Conservation (phyloP, 225 moss, liverwort and hornwort genomes). For the Takakia lepidozioides region DNA sequence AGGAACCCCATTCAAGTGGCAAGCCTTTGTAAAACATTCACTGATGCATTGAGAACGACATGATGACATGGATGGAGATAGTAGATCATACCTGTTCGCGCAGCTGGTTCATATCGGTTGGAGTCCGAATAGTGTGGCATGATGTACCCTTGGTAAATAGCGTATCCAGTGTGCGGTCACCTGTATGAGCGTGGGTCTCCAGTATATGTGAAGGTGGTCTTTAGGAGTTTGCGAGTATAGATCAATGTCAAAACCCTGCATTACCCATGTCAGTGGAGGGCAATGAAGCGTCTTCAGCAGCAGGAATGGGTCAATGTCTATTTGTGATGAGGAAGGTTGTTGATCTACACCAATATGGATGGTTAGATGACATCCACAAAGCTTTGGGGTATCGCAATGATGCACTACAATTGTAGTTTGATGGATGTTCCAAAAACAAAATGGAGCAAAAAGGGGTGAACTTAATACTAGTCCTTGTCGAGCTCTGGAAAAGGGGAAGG, state of each 20-base stretch:
- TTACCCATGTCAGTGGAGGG: constrained; percentile 94
- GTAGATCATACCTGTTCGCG: constrained; percentile 70
- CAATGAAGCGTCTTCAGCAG: constrained; percentile 80
- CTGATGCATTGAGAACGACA: too few relatives aligned
- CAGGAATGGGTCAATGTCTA: constrained; percentile 68
- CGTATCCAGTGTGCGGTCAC: constrained; percentile 88
- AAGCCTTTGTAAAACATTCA: too few relatives aligned
- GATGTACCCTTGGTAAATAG: constrained; percentile 84
- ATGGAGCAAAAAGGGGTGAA: too few relatives aligned
- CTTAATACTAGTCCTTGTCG: too few relatives aligned
- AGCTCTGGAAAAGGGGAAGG: too few relatives aligned
- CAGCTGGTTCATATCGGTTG: constrained; percentile 80
- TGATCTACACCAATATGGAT: constrained; percentile 75
- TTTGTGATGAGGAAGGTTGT: constrained; percentile 54
- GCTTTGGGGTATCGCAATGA: too few relatives aligned
- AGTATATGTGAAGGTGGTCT: constrained; percentile 82
- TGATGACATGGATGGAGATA: too few relatives aligned
- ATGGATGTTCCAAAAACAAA: too few relatives aligned
- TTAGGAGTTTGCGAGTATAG: constrained; percentile 64
- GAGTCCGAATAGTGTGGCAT: constrained; percentile 84
- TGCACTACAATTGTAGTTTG: too few relatives aligned
- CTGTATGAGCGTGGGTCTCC: constrained; percentile 86
- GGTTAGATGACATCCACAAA: constrained; percentile 5
- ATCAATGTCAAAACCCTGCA: constrained; percentile 95
- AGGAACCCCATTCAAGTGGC: too few relatives aligned